Base-by-base conservation (phyloP, 2,329 filamentous ascomycete genomes). In the Venturia oleaginea region DNA sequence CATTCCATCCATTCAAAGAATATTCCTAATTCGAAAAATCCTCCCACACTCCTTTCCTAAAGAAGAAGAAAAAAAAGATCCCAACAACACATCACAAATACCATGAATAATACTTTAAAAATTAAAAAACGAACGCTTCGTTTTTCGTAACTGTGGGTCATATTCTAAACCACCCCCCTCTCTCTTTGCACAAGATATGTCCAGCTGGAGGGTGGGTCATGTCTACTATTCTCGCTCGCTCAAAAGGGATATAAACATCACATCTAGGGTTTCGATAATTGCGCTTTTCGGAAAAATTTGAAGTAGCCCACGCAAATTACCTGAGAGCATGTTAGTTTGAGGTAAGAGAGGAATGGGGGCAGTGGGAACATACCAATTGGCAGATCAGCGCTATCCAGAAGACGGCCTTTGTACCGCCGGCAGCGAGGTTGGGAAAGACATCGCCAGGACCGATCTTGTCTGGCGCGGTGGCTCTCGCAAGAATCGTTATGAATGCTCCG, bases 361-460 rank as follows among this genome's bases (percentile, higher is more conserved):
- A n/a, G 10, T 54, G 24, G 13, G 19, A n/a, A 34, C 30, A 8
- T 22, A 57, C 51, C 51, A 57, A 57, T 34, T 57, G 51, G 30
- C 51, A 57, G 5, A 57, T 13, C 40, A 88, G 70, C 60, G 80
- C 83, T 64, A 87, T 76, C 85, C 85, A 88, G 71, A 88, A 87
- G 78, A 80, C 83, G 19, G 78, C 65, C 80, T 79, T 15, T 7
- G 51, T 13, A 1, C 78, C 71, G 0, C 79, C 78, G 62, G 78
- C 77, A 17, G 80, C 80, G 66, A 88, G 80, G 71, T 87, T 84
- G 0, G 86, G 86, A 67, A 86, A 87, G n/a, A 87, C 84, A 3
- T 78, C 76, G 1, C 84, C 84, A 1, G 86, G 85, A 15, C 86
- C 86, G 27, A 84, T 78, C 10, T 78, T 81, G 71, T 87, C 82